Conservation (phyloP, 176 grass and related monocot species). For the Aegilops bicornis region DNA sequence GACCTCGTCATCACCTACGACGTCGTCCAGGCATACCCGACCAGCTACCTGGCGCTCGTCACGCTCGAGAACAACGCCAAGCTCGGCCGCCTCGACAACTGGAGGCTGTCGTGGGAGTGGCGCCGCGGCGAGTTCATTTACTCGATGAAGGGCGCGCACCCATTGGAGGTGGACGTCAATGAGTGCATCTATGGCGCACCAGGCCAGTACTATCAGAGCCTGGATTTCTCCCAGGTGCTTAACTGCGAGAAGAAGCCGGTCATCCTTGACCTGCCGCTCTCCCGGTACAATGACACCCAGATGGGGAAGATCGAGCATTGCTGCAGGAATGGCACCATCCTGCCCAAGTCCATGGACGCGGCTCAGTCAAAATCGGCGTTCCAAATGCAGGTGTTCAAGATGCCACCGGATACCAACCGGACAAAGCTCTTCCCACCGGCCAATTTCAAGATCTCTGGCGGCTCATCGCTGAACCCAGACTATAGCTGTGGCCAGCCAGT, state of each 20-base stretch:
- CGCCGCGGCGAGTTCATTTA: conserved; percentile 74
- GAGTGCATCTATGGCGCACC: conserved; percentile 66
- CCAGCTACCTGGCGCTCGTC: conserved; percentile 83
- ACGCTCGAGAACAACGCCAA: conserved; percentile 78
- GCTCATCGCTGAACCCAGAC: conserved; percentile 67
- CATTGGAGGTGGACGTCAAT: conserved; percentile 43
- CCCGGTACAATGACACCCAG: conserved; percentile 72
- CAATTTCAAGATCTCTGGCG: conserved; percentile 70
- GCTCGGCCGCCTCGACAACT: conserved; percentile 92
- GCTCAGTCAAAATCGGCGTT: conserved; percentile 79
- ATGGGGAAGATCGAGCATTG: conserved; percentile 65
- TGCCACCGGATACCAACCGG: conserved; percentile 81
- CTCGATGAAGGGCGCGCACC: conserved; percentile 73
- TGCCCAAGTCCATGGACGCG: conserved; percentile 84
- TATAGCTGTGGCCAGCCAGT: conserved; percentile 61
- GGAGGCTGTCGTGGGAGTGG: conserved; percentile 83
- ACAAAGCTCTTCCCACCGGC: conserved; percentile 66
- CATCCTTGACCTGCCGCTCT: conserved; percentile 71
- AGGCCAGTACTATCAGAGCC: conserved; percentile 52
- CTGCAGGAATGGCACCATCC: conserved; percentile 91
- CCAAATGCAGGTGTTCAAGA: conserved; percentile 97
- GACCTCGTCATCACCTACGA: conserved; percentile 91
- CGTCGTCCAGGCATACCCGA: conserved; percentile 56
- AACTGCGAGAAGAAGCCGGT: conserved; percentile 65
- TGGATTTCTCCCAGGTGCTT: conserved; percentile 88